Base-by-base conservation (phyloP, 2,329 filamentous ascomycete genomes). In the Talaromyces piceae region DNA sequence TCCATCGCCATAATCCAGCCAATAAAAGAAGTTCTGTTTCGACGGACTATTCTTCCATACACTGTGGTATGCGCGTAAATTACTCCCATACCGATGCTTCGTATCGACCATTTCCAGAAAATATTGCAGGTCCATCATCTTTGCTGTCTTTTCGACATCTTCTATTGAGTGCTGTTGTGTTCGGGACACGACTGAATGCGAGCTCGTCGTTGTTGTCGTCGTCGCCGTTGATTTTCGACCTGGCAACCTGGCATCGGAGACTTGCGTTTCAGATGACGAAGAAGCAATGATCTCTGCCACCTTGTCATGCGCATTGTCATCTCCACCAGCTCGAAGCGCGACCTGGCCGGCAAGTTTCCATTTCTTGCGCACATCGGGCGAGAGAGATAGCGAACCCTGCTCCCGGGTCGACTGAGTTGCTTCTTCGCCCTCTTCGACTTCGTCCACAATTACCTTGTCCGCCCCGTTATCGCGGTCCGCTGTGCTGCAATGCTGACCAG, bases 11-110 rank as follows among this genome's bases (percentile, higher is more conserved):
- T 86, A 77, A 64, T 96, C 91, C 1, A 95, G 75, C 90, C 91
- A 95, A 70, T 90, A 91, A 67, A 95, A 95, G 76, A 91, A 96
- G 63, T 93, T 95, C 65, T 95, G 86, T 4, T 82, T 80, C 0
- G 88, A 91, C 25, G 87, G 75, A 1, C 81, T 75, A 54, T 79
- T 81, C 66, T 89, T 89, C 91, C 91, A 96, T 57, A 87, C 82
- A 53, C 82, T 80, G 62, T 96, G 91, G 60, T 95, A 96, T 27
- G 81, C 79, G 27, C 87, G 77, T 47, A 95, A 69, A 58, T 93
- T 94, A 49, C 83, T 86, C 3, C 90, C 91, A 62, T 95, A 94
- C 3, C 90, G 81, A 64, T 96, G 90, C 67, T 94, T 91, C 44
- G 83, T 72, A 64, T 93, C 87, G 28, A 53, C 51, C 51, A 53